Evolutionary conservation across 202 grass and related monocot species (phyloP).

Genomic region (Bolboschoenoplectus hybrid): DNA sequence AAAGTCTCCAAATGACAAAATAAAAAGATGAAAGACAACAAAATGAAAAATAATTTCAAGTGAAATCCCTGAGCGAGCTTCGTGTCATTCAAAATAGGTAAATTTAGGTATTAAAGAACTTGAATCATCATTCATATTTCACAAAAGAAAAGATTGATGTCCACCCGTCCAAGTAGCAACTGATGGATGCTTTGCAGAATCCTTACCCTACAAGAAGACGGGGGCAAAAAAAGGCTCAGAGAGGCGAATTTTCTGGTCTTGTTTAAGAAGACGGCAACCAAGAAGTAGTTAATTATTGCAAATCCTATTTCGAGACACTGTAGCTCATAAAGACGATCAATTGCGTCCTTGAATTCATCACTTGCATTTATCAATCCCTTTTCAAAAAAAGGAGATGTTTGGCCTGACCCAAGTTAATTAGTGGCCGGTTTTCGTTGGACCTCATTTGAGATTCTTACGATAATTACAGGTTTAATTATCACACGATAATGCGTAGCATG

Average conservation of each 20-base stretch:
- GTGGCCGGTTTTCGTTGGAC: neutral
- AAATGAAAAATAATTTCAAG: no score
- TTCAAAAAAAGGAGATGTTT: neutral
- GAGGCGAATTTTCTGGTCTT: neutral
- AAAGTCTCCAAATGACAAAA: no score
- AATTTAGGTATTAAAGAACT: no score
- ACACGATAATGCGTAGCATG: neutral
- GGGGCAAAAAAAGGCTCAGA: neutral
- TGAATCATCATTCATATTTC: no score
- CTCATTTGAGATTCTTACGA: neutral
- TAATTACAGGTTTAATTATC: neutral
- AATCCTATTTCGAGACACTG: neutral
- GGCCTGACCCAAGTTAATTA: neutral
- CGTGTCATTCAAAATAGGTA: no score
- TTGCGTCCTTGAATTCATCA: neutral
- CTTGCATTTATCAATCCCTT: slow-evolving; percentile 29
- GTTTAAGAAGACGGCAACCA: neutral
- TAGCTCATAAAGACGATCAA: neutral
- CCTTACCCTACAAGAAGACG: neutral
- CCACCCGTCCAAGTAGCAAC: neutral
- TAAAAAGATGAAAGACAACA: no score
- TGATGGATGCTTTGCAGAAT: neutral
- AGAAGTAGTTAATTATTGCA: neutral
- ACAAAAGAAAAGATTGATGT: neutral
- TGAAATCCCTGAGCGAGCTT: no score